Evolutionary conservation across 2,329 filamentous ascomycete genomes (phyloP), one percentile per base, ranked within the genome.

Genomic region (Dactylellina cionopaga): DNA sequence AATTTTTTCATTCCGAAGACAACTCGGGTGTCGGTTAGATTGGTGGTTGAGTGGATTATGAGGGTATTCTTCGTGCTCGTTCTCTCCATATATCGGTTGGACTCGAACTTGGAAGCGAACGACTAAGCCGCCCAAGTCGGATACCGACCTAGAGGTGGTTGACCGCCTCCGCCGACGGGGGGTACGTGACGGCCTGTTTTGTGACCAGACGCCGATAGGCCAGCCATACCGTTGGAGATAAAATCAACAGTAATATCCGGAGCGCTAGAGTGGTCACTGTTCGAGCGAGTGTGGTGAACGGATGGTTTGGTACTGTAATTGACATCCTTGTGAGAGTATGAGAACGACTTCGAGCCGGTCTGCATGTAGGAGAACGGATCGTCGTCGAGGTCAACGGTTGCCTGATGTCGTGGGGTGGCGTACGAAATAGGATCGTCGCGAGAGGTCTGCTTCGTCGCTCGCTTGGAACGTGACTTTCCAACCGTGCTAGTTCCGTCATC

Each of bases 261-360:
- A 9, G 58, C 31, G 11, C 51, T 44, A 1, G 66, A 71, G 37
- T 64, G 66, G 37, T 71, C 66, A 25, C 66, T 71, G 10, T 59
- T 59, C 7, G 43, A 58, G 9, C 66, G 66, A 13, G 58, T 64
- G 37, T 71, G 66, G 17, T 52, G 24, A 5, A 56, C 47, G 19
- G 66, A 44, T 5, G 41, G 25, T 17, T 71, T 71, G 27, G 58
- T n/a, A 17, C 58, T 37, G 15, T 71, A 71, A 15, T 64, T 64
- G 43, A 71, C 66, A 15, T 71, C 66, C 29, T 71, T 71, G 27
- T 71, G 66, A 7, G 58, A 58, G 15, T 52, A 71, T 13, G 39
- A 27, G 44, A 52, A 58, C 10, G 31, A 44, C 44, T 71, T 58
- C 1, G 66, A 64, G 10, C 66, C 66, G 11, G 43, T 31, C 29